Evolutionary conservation across 768 basidiomycete genomes (phyloP), one percentile per base, ranked within the genome.

Genomic region (Amanita inopinata): DNA sequence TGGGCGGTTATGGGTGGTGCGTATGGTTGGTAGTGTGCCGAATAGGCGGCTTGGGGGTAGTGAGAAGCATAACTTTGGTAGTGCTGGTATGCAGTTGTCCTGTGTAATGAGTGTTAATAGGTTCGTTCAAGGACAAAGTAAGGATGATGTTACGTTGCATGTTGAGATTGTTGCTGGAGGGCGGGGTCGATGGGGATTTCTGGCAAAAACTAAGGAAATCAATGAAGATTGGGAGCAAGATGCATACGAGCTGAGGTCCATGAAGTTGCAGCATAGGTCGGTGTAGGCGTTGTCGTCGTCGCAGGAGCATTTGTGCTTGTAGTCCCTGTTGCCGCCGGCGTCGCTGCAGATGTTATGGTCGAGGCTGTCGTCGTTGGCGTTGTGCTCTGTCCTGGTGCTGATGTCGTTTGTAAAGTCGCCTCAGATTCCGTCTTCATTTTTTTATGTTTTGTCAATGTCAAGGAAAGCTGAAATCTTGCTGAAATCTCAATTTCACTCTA

Each of bases 181-280:
- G 74, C 75, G 22, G 79, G 78, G 54, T 82, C 78, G 40, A 80
- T 79, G 8, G 76, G 73, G 22, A 80, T 80, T 48, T 75, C 78
- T 77, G 51, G 43, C 31, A 50, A 25, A 42, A 4, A 18, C 14
- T 14, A 24, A 35, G 17, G 12, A 8, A 27, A 20, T 9, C 15
- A 22, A 27, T 5, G 15, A 24, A n/a, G 11, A n/a, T 4, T 5
- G 17, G 9, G 5, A 14, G n/a, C 3, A 17, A 2, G n/a, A 2
- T 6, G 9, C 40, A 11, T 52, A 62, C 62, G 55, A 44, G 60
- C 51, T 6, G 61, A 49, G 11, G 61, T 46, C 63, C 62, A 64
- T 56, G 56, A 57, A 4, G 59, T 40, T 20, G 58, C 37, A 3
- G 61, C 49, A 38, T 62, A 61, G 0, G 55, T 50, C n/a, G 52